A percentile compares a stretch with the other conserved stretches of the same genome.
These are phyloP conservation scores for Ganoderma lucidum DNA, from an alignment of 1,284 basidiomycete species.

Conservation along the genomic window DNA sequence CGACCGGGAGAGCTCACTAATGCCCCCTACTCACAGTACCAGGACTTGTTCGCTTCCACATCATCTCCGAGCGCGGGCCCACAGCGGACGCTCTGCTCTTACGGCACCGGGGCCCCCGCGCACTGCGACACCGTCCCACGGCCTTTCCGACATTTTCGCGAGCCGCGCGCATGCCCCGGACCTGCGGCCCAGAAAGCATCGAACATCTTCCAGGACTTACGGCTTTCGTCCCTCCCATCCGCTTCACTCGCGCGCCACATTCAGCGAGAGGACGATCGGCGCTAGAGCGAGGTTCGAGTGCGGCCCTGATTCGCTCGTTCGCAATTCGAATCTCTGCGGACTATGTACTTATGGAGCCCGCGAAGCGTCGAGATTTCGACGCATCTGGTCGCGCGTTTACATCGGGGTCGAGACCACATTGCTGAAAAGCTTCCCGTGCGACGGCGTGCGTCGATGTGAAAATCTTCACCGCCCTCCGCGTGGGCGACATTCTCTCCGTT, in stretches of 20 bases:
- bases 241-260: not conserved
- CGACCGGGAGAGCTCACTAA: constrained; percentile 9
- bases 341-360: not conserved
- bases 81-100: not conserved
- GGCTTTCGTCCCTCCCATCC: not conserved
- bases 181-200: not conserved
- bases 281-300: not conserved
- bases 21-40: not conserved
- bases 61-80: constrained; percentile 6
- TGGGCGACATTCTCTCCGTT: not conserved
- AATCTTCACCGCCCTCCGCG: not conserved
- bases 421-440: not conserved
- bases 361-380: not conserved
- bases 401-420: not conserved
- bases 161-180: constrained; percentile 6
- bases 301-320: constrained; percentile 6
- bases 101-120: constrained; percentile 23
- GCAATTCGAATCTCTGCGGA: not conserved
- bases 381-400: not conserved
- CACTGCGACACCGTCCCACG: constrained; percentile 26
- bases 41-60: constrained; percentile 4
- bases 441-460: not conserved
- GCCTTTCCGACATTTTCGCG: constrained; percentile 23
- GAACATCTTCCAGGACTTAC: not conserved
- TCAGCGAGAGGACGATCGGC: constrained; percentile 4